These are phyloP conservation scores for Asterophora parasitica DNA, from an alignment of 768 basidiomycete genomes.

Conservation along the genomic window DNA sequence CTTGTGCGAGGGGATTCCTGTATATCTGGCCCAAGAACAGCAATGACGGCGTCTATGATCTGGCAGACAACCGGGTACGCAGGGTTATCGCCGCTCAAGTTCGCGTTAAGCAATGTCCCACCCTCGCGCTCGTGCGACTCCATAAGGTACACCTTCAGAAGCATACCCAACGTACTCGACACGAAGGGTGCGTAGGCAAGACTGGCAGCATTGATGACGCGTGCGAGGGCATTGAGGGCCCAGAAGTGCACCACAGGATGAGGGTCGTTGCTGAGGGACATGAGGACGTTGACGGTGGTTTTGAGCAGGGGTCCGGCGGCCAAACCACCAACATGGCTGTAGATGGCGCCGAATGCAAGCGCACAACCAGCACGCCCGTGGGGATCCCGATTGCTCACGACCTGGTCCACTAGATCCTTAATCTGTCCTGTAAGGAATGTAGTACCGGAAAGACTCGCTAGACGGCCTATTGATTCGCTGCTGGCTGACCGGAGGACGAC, in stretches of 20 bases:
- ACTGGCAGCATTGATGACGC: conserved; percentile 89
- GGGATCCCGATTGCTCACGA: conserved; percentile 92
- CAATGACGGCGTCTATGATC: conserved; percentile 90
- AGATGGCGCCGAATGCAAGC: conserved; percentile 87
- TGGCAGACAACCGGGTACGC: conserved; percentile 89
- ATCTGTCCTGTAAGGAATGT: conserved; percentile 82
- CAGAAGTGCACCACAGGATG: conserved; percentile 96
- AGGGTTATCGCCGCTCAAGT: conserved; percentile 85
- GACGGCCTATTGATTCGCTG: conserved; percentile 85
- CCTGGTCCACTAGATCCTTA: conserved; percentile 87
- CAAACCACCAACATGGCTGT: conserved; percentile 88
- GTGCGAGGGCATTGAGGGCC: conserved; percentile 79
- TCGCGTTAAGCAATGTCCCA: conserved; percentile 75
- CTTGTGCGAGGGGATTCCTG: conserved; percentile 80
- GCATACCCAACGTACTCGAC: conserved; percentile 80
- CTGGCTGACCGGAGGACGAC: conserved; percentile 67
- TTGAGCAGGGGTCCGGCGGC: conserved; percentile 92
- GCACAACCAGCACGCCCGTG: conserved; percentile 91
- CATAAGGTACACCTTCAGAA: conserved; percentile 83
- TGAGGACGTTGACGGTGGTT: conserved; percentile 90
- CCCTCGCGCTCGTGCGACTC: conserved; percentile 94
- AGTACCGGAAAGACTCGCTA: conserved; percentile 79
- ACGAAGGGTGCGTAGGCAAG: conserved; percentile 89
- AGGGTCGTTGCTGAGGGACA: conserved; percentile 93
- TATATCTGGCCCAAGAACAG: conserved; percentile 91